Percentiles rank a stretch among this genome's conserved stretches.
These are phyloP conservation scores for Blastobotrys mokoenaii DNA, from an alignment of 805 yeast genomes.

Conservation along the genomic window DNA sequence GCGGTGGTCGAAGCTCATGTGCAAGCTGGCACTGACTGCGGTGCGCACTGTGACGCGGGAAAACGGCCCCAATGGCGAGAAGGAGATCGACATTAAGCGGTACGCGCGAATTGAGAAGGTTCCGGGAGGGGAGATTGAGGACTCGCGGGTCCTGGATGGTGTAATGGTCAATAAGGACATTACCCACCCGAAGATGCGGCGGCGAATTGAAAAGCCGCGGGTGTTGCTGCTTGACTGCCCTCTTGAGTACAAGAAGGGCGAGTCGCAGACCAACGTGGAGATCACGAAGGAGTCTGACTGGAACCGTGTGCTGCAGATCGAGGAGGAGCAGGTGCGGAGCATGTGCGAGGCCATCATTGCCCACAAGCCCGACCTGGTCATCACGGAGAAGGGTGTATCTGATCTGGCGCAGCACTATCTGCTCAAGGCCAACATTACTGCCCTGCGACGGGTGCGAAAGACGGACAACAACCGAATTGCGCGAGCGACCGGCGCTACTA, in stretches of 20 bases:
- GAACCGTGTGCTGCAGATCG: constrained; percentile 90
- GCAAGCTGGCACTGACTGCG: constrained; percentile 77
- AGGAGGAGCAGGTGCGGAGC: constrained; percentile 89
- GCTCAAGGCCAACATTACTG: constrained; percentile 87
- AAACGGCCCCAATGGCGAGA: constrained; percentile 33
- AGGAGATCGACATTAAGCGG: constrained; percentile 87
- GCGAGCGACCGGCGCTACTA: constrained; percentile 95
- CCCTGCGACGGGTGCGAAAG: constrained; percentile 88
- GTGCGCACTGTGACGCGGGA: constrained; percentile 67
- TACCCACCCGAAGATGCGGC: constrained; percentile 97
- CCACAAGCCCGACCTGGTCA: constrained; percentile 86
- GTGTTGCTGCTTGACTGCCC: constrained; percentile 91
- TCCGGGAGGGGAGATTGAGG: constrained; percentile 96
- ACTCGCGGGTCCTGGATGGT: constrained; percentile 82
- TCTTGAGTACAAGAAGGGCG: constrained; percentile 96
- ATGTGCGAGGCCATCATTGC: constrained; percentile 79
- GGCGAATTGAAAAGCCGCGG: constrained; percentile 81
- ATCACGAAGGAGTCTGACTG: constrained; percentile 94
- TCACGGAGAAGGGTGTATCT: constrained; percentile 97
- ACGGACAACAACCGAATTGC: constrained; percentile 95
- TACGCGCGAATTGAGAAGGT: constrained; percentile 91
- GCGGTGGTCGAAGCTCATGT: constrained; percentile 88
- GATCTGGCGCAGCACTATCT: constrained; percentile 96
- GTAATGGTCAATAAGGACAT: constrained; percentile 91
- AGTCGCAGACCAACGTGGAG: constrained; percentile 96